Evolutionary conservation across 208 protist species (phyloP), one percentile per base, ranked within the genome.

Genomic region (Acanthamoeba healyi): DNA sequence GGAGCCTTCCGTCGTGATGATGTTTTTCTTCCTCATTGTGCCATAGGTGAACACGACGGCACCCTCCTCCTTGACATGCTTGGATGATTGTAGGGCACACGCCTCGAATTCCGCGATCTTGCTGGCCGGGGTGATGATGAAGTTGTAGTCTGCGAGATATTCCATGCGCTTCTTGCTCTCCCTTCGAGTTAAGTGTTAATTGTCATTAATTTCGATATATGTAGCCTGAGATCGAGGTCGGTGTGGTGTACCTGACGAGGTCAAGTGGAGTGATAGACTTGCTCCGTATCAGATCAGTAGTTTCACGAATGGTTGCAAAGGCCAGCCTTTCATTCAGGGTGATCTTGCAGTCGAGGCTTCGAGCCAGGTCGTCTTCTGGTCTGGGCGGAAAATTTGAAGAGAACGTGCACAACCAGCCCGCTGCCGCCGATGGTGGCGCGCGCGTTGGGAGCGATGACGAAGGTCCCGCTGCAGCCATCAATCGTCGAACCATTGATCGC

Each of bases 371-470:
- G 19, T 58, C 4, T 4, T 58, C 51, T 58, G 51, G 51, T 54
- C 0, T 54, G 46, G 46, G 46, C 46, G 46, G 46, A 54, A 54
- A 54, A 6, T 10, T 54, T 1, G 46, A 54, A 54, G 46, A 54
- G 46, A 54, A 54, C 46, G 46, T 17, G 46, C 46, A 87, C 44
- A 0, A 40, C 34, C n/a, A 87, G 79, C 17, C 79, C 79, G 29
- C 1, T 6, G 32, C 79, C 79, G 79, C 44, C 79, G 79, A 87
- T 87, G n/a, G 49, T 36, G 15, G 79, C 79, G 32, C n/a, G 40
- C 44, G 79, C 49, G 46, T 38, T 26, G 17, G 79, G 79, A 2
- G n/a, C 29, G 79, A 87, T 87, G 79, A 87, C 44, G 49, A 87
- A 87, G 1, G n/a, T 40, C 19, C n/a, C 36, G 79, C 44, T 40